phyloP scores from a whole-genome alignment of 2,329 filamentous ascomycete genomes.

The Cyanodermella asteris region DNA sequence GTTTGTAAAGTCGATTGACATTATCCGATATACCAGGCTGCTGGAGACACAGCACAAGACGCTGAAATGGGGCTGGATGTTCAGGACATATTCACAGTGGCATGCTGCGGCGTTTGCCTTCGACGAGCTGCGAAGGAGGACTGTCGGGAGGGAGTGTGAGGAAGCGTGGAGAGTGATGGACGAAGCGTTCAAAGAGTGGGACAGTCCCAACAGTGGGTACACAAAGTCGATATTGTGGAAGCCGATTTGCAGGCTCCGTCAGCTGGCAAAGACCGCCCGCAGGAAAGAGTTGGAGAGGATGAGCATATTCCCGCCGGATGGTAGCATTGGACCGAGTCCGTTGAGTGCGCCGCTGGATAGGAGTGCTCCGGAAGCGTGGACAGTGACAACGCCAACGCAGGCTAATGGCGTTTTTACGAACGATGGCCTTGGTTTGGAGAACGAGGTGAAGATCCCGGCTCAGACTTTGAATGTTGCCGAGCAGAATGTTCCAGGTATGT shows the following conservation, averaged over 20 bases:
- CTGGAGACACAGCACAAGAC: slow-evolving; percentile 41
- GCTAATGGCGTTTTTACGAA: too few species aligned
- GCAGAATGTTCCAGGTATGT: too few species aligned
- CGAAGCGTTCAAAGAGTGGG: slow-evolving; percentile 18
- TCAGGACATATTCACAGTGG: slow-evolving; percentile 43
- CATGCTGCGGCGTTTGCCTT: slow-evolving; percentile 40
- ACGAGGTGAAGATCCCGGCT: too few species aligned
- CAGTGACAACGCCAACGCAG: too few species aligned
- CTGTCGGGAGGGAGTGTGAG: slow-evolving; percentile 33
- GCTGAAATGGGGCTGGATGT: slow-evolving; percentile 43
- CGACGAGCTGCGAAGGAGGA: slow-evolving; percentile 35
- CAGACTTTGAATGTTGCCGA: too few species aligned
- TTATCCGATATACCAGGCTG: slow-evolving; percentile 48
- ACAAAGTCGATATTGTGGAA: slow-evolving; percentile 39
- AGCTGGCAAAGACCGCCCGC: slow-evolving; percentile 32
- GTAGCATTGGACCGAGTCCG: slow-evolving; percentile 5
- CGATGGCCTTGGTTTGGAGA: too few species aligned
- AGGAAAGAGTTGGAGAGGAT: slow-evolving; percentile 24
- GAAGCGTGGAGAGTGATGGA: slow-evolving; percentile 38
- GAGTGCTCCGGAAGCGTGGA: too few species aligned
- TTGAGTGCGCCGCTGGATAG: too few species aligned
- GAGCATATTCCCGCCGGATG: slow-evolving; percentile 7
- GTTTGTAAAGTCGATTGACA: slow-evolving; percentile 50
- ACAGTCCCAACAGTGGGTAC: slow-evolving; percentile 13
- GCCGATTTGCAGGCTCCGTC: slow-evolving; percentile 37